Evolutionary conservation across 768 basidiomycete species (phyloP).

Genomic region (Boletellus emodensis): DNA sequence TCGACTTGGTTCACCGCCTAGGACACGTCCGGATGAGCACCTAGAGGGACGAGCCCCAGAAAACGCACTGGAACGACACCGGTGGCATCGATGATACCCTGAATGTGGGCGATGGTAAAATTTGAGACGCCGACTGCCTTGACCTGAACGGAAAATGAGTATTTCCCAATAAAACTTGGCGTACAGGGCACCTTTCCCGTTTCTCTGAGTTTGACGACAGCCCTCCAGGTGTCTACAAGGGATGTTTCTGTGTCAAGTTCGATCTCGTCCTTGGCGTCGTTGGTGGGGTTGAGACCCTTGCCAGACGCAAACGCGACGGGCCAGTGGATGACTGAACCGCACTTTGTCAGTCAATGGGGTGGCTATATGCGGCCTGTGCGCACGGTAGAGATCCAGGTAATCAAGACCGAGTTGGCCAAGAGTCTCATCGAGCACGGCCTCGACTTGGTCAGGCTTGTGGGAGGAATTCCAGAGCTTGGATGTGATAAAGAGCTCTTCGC

Average conservation of each 20-base stretch:
- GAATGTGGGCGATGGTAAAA: slow-evolving; percentile 62
- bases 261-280: slow-evolving; percentile 39
- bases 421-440: slow-evolving; percentile 73
- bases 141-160: slow-evolving; percentile 38
- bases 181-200: slow-evolving; percentile 49
- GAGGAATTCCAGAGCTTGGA: slow-evolving; percentile 80
- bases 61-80: slow-evolving; percentile 63
- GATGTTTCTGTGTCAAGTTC: slow-evolving; percentile 55
- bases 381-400: slow-evolving; percentile 81
- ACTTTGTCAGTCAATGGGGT: neutral
- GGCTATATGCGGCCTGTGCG: slow-evolving; percentile 23
- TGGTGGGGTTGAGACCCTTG: slow-evolving; percentile 50
- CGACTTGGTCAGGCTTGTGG: slow-evolving; percentile 63
- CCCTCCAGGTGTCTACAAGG: slow-evolving; percentile 56
- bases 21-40: neutral
- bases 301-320: slow-evolving; percentile 59
- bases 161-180: neutral
- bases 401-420: slow-evolving; percentile 65
- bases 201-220: no score
- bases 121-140: slow-evolving; percentile 78
- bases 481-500: slow-evolving; percentile 78
- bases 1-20: slow-evolving; percentile 77
- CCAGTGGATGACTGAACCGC: slow-evolving; percentile 69
- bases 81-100: slow-evolving; percentile 65
- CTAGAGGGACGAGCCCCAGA: neutral